phyloP scores from a whole-genome alignment of 371 early-diverging fungal genomes.

The Mucor indicus region DNA sequence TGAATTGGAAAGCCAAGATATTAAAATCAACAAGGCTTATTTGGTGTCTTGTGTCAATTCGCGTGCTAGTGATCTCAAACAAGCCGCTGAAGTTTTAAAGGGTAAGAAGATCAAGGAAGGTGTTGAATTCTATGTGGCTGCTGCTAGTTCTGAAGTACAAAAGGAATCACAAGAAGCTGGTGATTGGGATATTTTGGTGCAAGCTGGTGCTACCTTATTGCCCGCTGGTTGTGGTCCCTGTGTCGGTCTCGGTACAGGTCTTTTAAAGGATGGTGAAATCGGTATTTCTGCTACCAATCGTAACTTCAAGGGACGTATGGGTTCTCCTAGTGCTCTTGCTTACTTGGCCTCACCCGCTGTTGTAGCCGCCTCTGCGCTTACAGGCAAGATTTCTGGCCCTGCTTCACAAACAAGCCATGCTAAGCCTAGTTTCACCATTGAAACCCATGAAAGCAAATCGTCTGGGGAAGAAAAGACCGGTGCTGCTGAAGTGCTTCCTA shows the following conservation, averaged over 20 bases:
- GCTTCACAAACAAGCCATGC: slow-evolving; percentile 18
- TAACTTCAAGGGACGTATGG: slow-evolving; percentile 98
- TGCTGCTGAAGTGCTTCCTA: slow-evolving; percentile 50
- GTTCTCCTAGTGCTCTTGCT: slow-evolving; percentile 83
- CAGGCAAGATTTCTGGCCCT: slow-evolving; percentile 79
- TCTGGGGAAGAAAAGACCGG: slow-evolving; percentile 7
- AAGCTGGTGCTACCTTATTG: slow-evolving; percentile 87
- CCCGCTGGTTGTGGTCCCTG: slow-evolving; percentile 98
- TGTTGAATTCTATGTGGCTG: slow-evolving; percentile 96
- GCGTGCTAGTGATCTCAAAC: slow-evolving; percentile 79
- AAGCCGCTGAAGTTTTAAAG: slow-evolving; percentile 83
- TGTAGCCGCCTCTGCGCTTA: slow-evolving; percentile 86
- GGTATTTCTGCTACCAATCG: slow-evolving; percentile 97
- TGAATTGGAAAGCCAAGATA: slow-evolving; percentile 65
- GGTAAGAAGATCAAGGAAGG: slow-evolving; percentile 73
- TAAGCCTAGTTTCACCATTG: slow-evolving; percentile 9
- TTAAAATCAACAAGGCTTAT: slow-evolving; percentile 92
- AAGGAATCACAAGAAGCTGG: slow-evolving; percentile 79
- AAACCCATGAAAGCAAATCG: slow-evolving; percentile 20
- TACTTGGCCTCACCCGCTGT: slow-evolving; percentile 93
- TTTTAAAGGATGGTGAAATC: slow-evolving; percentile 90
- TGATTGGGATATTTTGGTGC: slow-evolving; percentile 82
- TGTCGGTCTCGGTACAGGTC: slow-evolving; percentile 88
- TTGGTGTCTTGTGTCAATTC: slow-evolving; percentile 94
- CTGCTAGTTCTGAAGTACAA: slow-evolving; percentile 90